Evolutionary conservation across 805 yeast species (phyloP).

Genomic region (Yamadazyma nakazawae): DNA sequence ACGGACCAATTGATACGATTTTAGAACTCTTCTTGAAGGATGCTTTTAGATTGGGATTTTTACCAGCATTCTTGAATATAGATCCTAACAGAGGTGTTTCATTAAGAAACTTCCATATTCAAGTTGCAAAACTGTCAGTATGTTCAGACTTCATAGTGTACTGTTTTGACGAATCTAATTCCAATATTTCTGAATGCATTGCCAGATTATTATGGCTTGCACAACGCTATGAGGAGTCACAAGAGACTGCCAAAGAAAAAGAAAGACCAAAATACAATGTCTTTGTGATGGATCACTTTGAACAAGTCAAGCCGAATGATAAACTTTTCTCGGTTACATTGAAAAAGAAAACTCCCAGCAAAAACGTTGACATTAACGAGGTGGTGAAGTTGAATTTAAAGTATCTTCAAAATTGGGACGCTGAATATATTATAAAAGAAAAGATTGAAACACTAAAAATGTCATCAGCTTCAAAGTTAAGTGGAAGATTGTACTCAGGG

Average conservation of each 20-base stretch:
- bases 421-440: slow-evolving; percentile 67
- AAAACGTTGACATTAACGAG: slow-evolving; percentile 10
- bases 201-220: slow-evolving; percentile 38
- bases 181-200: slow-evolving; percentile 16
- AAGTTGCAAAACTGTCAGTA: slow-evolving; percentile 73
- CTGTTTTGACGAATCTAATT: slow-evolving; percentile 41
- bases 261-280: slow-evolving; percentile 12
- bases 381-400: slow-evolving; percentile 10
- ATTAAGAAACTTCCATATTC: slow-evolving; percentile 81
- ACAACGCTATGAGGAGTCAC: slow-evolving; percentile 23
- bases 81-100: slow-evolving; percentile 75
- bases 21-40: slow-evolving; percentile 36
- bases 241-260: not conserved
- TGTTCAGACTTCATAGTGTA: slow-evolving; percentile 78
- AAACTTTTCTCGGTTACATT: slow-evolving; percentile 1
- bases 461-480: slow-evolving; percentile 71
- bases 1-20: slow-evolving; percentile 16
- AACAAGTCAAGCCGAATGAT: not conserved
- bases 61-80: slow-evolving; percentile 54
- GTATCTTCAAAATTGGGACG: slow-evolving; percentile 48
- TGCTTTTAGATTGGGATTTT: slow-evolving; percentile 38
- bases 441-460: slow-evolving; percentile 78
- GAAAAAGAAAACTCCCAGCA: slow-evolving; percentile 6
- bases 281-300: slow-evolving; percentile 10
- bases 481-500: slow-evolving; percentile 70